Conservation (phyloP, 805 yeast genomes). For the Wickerhamomyces subpelliculosus region DNA sequence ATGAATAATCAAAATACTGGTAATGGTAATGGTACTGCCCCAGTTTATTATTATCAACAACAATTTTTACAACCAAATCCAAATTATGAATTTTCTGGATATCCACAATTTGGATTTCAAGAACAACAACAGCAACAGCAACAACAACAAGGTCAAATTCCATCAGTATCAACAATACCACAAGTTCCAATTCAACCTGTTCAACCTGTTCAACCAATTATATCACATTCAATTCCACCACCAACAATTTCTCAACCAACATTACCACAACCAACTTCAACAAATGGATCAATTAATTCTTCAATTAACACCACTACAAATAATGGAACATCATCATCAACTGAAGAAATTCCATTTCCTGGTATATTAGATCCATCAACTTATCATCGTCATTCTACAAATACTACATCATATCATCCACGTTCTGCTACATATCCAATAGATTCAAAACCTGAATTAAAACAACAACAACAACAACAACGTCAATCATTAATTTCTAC, state of each 20-base stretch:
- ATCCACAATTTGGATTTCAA: not conserved
- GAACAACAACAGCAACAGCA: not conserved
- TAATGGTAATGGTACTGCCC: not conserved
- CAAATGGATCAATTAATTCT: too few species aligned
- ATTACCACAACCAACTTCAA: not conserved
- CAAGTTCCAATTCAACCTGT: not conserved
- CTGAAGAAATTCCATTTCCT: slow-evolving; percentile 19
- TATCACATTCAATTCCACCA: not conserved
- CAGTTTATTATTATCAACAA: not conserved
- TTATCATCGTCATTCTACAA: not conserved
- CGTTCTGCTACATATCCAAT: slow-evolving; percentile 14
- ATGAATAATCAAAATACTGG: too few species aligned
- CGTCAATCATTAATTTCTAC: slow-evolving; percentile 1
- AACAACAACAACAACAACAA: slow-evolving; percentile 5
- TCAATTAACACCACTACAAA: too few species aligned
- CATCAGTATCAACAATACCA: too few species aligned
- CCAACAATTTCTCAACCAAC: slow-evolving; percentile 1
- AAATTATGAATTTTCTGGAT: not conserved
- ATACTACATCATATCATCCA: slow-evolving; percentile 9
- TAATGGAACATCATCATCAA: too few species aligned
- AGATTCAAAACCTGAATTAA: slow-evolving; percentile 7
- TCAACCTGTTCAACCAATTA: too few species aligned
- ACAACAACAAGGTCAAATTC: not conserved
- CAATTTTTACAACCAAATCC: not conserved
- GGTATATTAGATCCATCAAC: slow-evolving; percentile 13